Percentiles rank a stretch among this genome's conserved stretches.
These are phyloP conservation scores for Colletotrichum trifolii DNA, from an alignment of 2,329 filamentous ascomycete species.

Conservation along the genomic window DNA sequence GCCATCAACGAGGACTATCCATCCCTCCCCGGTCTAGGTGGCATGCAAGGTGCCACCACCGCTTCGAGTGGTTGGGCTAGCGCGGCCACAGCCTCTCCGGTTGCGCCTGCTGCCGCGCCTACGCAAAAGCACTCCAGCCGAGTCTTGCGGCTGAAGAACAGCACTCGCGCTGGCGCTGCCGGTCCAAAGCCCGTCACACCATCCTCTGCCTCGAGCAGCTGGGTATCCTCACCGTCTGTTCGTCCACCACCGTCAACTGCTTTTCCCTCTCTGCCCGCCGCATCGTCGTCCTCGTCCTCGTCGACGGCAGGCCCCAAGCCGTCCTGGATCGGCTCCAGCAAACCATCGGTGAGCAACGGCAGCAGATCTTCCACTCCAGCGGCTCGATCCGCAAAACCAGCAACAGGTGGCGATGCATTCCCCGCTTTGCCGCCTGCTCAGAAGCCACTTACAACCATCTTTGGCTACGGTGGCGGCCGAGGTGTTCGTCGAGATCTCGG, in stretches of 20 bases:
- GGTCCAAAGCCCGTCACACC: slow-evolving; percentile 41
- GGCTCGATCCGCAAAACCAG: slow-evolving; percentile 9
- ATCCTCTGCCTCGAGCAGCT: slow-evolving; percentile 39
- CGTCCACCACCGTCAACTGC: slow-evolving; percentile 47
- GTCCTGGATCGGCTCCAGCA: slow-evolving; percentile 44
- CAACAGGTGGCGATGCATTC: slow-evolving; percentile 69
- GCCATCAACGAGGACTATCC: slow-evolving; percentile 97
- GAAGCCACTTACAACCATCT: slow-evolving; percentile 72
- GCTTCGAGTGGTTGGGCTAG: slow-evolving; percentile 68
- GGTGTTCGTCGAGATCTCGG: slow-evolving; percentile 66
- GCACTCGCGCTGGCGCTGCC: slow-evolving; percentile 56
- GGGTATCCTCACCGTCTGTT: slow-evolving; percentile 36
- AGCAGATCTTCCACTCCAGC: slow-evolving; percentile 23
- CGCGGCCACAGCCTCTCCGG: slow-evolving; percentile 69
- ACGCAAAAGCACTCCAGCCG: slow-evolving; percentile 63
- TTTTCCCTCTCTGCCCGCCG: slow-evolving; percentile 57
- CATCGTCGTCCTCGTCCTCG: slow-evolving; percentile 35
- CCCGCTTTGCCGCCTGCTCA: slow-evolving; percentile 84
- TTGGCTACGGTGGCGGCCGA: slow-evolving; percentile 66
- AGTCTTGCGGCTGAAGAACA: slow-evolving; percentile 70
- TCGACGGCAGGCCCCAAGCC: slow-evolving; percentile 42
- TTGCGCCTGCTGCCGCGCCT: slow-evolving; percentile 50
- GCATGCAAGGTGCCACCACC: slow-evolving; percentile 71
- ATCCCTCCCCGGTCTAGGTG: slow-evolving; percentile 80
- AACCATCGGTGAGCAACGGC: slow-evolving; percentile 25